Base-by-base conservation (phyloP, 208 protist species). In the Naegleria fowleri region DNA sequence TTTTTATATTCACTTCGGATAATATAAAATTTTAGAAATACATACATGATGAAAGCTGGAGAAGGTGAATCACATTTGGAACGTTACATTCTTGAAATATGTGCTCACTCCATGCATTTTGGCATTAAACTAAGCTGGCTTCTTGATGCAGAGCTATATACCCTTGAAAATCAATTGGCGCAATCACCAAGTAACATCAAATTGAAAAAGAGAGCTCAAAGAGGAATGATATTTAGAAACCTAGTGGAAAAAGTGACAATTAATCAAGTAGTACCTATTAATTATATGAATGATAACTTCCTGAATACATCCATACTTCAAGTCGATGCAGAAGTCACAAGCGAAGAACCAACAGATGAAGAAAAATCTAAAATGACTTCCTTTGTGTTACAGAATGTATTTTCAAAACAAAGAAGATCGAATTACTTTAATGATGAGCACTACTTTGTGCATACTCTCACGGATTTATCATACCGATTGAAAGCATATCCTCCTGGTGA, bases 341-440 rank as follows among this genome's bases (percentile, higher is more conserved):
- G 38, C n/a, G 39, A 86, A 48, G 15, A 25, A 9, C 15, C 7
- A 22, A 48, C 29, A 48, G 13, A 40, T 43, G 15, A 43, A n/a
- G 38, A 86, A 6, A 48, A 48, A 6, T 43, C 16, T 29, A 86
- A 86, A 9, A 9, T 51, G 9, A 33, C 15, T 11, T 43, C 13
- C 1, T 40, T 19, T 86, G 36, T n/a, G 3, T 51, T 39, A 16
- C 22, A 86, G 29, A 86, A 40, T 29, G 83, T 86, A 5, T 86
- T 86, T 48, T 22, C 15, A 0, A 86, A 48, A 86, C 83, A 89
- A 67, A 33, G 48, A 41, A 33, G 86, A 38, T 40, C 41, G 1
- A 89, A 89, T 40, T 58, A 67, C 40, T 89, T 89, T 67, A 89
- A 89, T 89, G 86, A 89, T 29, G 48, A 89, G 39, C 22, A 43